Evolutionary conservation across 495 filamentous ascomycete genomes (phyloP).

Genomic region (Lineolata rhizophorae): DNA sequence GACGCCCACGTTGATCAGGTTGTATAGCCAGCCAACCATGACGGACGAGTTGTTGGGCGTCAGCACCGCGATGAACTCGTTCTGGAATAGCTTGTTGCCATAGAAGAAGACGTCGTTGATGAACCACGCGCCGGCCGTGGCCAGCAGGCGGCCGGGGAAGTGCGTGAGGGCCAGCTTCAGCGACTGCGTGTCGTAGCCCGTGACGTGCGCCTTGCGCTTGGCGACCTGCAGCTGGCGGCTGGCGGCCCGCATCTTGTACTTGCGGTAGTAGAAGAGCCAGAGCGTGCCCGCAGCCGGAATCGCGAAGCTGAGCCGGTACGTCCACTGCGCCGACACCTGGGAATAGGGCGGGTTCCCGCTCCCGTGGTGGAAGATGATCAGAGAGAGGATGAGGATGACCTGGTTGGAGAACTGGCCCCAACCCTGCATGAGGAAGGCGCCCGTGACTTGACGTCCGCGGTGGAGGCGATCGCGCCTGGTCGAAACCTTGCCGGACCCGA

Average conservation of each 20-base stretch:
- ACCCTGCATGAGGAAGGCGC: constrained; percentile 89
- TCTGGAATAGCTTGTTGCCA: constrained; percentile 91
- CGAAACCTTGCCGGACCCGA: constrained; percentile 64
- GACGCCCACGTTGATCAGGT: constrained; percentile 65
- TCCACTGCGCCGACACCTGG: constrained; percentile 49
- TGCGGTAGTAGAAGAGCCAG: constrained; percentile 84
- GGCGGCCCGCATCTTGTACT: constrained; percentile 63
- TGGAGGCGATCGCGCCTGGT: constrained; percentile 79
- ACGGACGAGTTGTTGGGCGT: constrained; percentile 36
- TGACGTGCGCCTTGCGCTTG: constrained; percentile 69
- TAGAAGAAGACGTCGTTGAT: constrained; percentile 94
- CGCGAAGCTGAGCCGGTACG: constrained; percentile 66
- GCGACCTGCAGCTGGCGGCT: constrained; percentile 49
- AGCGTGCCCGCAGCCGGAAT: constrained; percentile 68
- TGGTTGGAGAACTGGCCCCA: constrained; percentile 93
- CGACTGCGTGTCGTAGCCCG: constrained; percentile 70
- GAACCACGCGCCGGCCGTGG: constrained; percentile 69
- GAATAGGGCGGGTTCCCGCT: constrained; percentile 53
- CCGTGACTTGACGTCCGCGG: constrained; percentile 78
- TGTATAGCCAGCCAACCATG: constrained; percentile 77
- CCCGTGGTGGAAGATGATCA: constrained; percentile 62
- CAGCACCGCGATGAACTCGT: constrained; percentile 61
- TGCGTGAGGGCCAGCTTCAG: constrained; percentile 49
- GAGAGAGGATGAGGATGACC: constrained; percentile 54
- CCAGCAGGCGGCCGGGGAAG: constrained; percentile 68